Percentiles rank a stretch among this genome's conserved stretches.
Evolutionary conservation across 1,284 basidiomycete species (phyloP).

Genomic region (Ceratobasidium sp.): DNA sequence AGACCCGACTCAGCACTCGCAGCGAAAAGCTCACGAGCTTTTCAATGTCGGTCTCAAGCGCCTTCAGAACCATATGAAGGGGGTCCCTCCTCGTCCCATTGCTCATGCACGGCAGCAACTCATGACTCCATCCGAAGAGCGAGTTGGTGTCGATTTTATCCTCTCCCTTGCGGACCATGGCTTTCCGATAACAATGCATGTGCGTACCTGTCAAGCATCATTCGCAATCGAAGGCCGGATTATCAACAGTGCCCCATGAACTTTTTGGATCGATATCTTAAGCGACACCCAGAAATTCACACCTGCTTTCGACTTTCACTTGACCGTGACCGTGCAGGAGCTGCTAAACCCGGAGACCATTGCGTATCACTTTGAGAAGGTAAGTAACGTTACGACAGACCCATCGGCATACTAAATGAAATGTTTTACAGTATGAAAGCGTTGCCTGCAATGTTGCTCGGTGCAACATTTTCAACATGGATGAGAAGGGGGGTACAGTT

Average conservation of each 20-base stretch:
- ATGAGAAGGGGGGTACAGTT: slow-evolving; percentile 14
- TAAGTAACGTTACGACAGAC: background rate
- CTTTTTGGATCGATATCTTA: background rate
- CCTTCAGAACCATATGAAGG: background rate
- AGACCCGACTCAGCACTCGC: background rate
- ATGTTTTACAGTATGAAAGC: background rate
- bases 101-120: background rate
- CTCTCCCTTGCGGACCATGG: background rate
- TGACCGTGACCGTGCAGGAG: background rate
- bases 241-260: background rate
- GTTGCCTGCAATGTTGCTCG: background rate
- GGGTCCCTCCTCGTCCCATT: background rate
- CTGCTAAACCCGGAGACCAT: background rate
- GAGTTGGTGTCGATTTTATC: background rate
- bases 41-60: background rate
- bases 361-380: background rate
- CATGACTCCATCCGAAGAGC: background rate
- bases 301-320: slow-evolving; percentile 1
- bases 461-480: slow-evolving; percentile 23
- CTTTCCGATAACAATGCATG: background rate
- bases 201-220: background rate
- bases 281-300: background rate
- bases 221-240: background rate
- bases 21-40: background rate
- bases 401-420: too few relatives aligned